Evolutionary conservation across 2,329 filamentous ascomycete genomes (phyloP).

Genomic region (Dactylonectria estremocensis): DNA sequence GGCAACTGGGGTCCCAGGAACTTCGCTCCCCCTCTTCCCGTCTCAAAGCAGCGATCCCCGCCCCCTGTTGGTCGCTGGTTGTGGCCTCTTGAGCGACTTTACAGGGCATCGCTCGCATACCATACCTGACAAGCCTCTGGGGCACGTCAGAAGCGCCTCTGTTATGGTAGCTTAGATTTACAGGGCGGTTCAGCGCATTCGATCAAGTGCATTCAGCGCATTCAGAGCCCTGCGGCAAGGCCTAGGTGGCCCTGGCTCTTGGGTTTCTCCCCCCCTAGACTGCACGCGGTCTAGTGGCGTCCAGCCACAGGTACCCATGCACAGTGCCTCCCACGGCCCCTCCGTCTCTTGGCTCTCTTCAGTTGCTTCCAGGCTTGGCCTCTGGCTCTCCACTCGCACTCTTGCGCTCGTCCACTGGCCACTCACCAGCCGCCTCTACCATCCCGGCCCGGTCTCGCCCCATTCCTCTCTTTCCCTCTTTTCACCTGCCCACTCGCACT

Average conservation of each 20-base stretch:
- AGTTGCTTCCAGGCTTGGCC: slow-evolving; percentile 28
- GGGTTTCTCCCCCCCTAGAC: neutral
- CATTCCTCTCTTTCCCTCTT: slow-evolving; percentile 25
- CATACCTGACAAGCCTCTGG: neutral
- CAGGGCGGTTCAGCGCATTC: neutral
- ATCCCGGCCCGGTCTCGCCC: slow-evolving; percentile 26
- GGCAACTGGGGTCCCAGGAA: neutral
- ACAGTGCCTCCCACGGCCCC: slow-evolving; percentile 45
- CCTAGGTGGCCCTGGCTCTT: neutral
- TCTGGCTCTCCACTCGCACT: slow-evolving; percentile 25
- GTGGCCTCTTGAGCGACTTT: neutral
- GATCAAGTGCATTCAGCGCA: neutral
- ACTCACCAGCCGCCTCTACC: slow-evolving; percentile 21
- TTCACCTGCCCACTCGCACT: slow-evolving; percentile 26
- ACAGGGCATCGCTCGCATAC: neutral
- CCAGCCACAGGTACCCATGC: slow-evolving; percentile 42
- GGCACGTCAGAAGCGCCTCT: neutral
- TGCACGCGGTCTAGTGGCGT: slow-evolving; percentile 4
- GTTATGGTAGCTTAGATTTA: neutral
- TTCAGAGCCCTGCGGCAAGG: neutral
- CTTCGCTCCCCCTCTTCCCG: neutral
- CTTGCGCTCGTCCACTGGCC: slow-evolving; percentile 36
- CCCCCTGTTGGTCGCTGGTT: neutral
- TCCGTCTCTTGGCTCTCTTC: slow-evolving; percentile 20
- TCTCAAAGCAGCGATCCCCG: slow-evolving; percentile 3